Evolutionary conservation across 441 rosid species (phyloP).

Genomic region (Capsella rubella): DNA sequence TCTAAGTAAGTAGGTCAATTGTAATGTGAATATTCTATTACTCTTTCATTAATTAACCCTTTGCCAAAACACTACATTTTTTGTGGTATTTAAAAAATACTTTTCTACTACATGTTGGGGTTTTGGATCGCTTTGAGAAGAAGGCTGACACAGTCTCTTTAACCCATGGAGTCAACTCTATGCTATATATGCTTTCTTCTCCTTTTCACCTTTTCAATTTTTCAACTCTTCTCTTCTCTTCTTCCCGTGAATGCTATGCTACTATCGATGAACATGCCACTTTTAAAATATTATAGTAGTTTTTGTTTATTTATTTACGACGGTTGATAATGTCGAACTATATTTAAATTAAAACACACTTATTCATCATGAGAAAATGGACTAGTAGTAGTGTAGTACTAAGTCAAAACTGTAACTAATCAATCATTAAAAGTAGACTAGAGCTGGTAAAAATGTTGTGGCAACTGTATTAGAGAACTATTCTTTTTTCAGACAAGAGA

Average conservation of each 20-base stretch:
- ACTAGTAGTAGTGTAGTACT: background rate
- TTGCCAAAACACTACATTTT: no score
- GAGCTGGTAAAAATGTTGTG: background rate
- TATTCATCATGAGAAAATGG: background rate
- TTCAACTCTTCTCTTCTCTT: conserved; percentile 23
- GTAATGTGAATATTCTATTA: no score
- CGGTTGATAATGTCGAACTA: background rate
- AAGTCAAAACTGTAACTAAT: conserved; percentile 22
- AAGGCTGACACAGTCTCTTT: conserved; percentile 38
- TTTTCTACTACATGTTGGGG: background rate
- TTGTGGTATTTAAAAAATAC: no score
- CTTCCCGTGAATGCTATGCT: conserved; percentile 35
- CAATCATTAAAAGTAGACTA: conserved; percentile 2
- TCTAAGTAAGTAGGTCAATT: no score
- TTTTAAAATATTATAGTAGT: no score
- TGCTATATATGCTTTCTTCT: conserved; percentile 12
- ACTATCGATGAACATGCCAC: conserved; percentile 14
- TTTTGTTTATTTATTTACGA: background rate
- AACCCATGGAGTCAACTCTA: conserved; percentile 43
- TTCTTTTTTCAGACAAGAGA: conserved; percentile 29
- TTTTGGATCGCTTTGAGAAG: conserved; percentile 4
- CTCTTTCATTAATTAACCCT: no score
- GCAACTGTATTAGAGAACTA: background rate
- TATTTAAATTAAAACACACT: background rate
- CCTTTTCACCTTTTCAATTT: conserved; percentile 23